Base-by-base conservation (phyloP, 306 rosid species). In the Glycine latifolia region DNA sequence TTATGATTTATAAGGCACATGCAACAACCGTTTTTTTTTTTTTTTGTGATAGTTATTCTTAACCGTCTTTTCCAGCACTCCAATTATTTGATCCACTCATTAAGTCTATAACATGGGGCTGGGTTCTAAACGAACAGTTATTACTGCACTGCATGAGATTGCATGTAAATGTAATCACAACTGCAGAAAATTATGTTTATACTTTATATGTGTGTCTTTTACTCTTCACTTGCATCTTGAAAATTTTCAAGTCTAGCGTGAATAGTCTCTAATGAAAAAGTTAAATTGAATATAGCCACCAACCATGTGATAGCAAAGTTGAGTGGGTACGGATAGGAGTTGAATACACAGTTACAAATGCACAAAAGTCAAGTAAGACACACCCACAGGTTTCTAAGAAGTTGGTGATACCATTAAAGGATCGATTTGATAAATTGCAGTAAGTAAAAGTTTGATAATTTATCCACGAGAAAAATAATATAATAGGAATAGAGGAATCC, bases 321-420 rank as follows among this genome's bases (percentile, higher is more conserved):
- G 13, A 76, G 49, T 3, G 80, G 16, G 46, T 8, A 46, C 1
- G 17, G 20, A 4, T 16, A 54, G 7, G 7, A 5, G 17, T 33
- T 47, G 31, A 48, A n/a, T n/a, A 37, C 10, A 48, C 62, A 63
- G 37, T 74, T 59, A 44, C 67, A 39, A 5, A 74, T 74, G 78
- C 16, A 10, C 41, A 15, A 37, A 54, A 39, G 78, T 55, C 54
- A 10, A n/a, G 41, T 16, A 10, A 8, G 50, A 5, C 12, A 74
- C 54, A 41, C 7, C 47, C 47, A 43, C 47, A 73, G 12, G 54
- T 48, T 41, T 33, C 62, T 26, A 20, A 71, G 26, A 50, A 49
- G 65, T 73, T 72, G 33, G 63, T 55, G 17, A 20, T 55, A 37
- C 35, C 39, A 74, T 56, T 35, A 54, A 73, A 58, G 43, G 11